Evolutionary conservation across 768 basidiomycete genomes (phyloP).

Genomic region (Rhodotorula babjevae): DNA sequence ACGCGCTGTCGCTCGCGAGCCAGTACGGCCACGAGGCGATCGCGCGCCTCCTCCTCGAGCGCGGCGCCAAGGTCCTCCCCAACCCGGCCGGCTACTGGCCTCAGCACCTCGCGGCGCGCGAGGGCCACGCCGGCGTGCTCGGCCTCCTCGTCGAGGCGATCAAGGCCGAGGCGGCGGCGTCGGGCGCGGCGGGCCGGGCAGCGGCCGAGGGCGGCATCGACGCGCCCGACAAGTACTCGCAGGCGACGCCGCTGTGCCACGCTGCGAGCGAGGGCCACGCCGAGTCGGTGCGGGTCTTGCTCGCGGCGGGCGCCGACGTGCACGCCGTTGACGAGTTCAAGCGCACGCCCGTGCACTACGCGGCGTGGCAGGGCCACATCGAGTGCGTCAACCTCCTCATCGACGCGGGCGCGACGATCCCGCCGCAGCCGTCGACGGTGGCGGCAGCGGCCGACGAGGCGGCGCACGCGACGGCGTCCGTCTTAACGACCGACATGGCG

Average conservation of each 20-base stretch:
- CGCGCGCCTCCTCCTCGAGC: slow-evolving; percentile 66
- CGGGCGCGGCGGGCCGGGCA: slow-evolving; percentile 40
- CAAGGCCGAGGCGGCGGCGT: slow-evolving; percentile 50
- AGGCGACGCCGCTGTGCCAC: slow-evolving; percentile 96
- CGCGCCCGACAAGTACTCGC: slow-evolving; percentile 88
- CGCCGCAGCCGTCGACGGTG: not conserved
- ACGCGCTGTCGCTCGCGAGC: slow-evolving; percentile 83
- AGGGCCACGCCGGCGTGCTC: slow-evolving; percentile 84
- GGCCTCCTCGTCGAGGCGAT: slow-evolving; percentile 61
- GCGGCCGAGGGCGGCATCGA: slow-evolving; percentile 55
- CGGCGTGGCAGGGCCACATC: slow-evolving; percentile 90
- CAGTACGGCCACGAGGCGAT: slow-evolving; percentile 83
- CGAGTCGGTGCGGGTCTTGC: slow-evolving; percentile 67
- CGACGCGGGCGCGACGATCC: slow-evolving; percentile 43
- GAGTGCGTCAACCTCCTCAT: slow-evolving; percentile 63
- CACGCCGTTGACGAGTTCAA: slow-evolving; percentile 75
- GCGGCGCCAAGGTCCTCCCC: slow-evolving; percentile 70
- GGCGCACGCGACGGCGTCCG: slow-evolving; percentile 18
- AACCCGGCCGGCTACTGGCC: slow-evolving; percentile 97
- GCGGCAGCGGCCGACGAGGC: slow-evolving; percentile 1
- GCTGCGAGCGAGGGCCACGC: slow-evolving; percentile 80
- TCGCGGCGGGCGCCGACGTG: slow-evolving; percentile 74
- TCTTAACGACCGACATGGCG: slow-evolving; percentile 50
- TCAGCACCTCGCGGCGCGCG: slow-evolving; percentile 87
- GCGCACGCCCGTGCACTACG: slow-evolving; percentile 82